These are phyloP conservation scores for Nakazawaea anatomiae DNA, from an alignment of 805 yeast genomes.

Conservation along the genomic window DNA sequence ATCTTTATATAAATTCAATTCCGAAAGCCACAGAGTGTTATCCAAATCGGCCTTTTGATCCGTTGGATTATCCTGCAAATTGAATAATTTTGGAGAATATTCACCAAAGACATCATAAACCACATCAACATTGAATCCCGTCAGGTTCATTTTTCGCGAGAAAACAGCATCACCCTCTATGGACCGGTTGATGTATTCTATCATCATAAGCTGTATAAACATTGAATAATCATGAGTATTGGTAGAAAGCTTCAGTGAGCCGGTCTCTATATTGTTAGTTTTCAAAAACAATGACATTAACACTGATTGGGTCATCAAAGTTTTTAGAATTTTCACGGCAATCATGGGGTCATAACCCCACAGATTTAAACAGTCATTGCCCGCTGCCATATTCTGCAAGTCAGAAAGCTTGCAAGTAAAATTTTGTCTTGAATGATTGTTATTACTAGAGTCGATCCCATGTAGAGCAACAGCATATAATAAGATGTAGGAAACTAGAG, in stretches of 20 bases:
- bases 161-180: not conserved
- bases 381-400: not conserved
- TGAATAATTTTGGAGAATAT: not conserved
- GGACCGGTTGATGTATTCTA: not conserved
- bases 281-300: not conserved
- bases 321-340: not conserved
- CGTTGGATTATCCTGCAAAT: constrained; percentile 36
- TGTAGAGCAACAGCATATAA: not conserved
- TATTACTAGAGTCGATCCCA: not conserved
- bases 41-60: constrained; percentile 14
- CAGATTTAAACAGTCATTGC: not conserved
- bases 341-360: not conserved
- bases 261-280: not conserved
- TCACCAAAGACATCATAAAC: not conserved
- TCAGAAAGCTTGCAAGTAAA: constrained; percentile 1
- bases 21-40: not conserved
- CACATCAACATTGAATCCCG: not conserved
- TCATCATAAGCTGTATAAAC: not conserved
- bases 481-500: not conserved
- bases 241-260: not conserved
- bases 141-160: not conserved
- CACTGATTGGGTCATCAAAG: not conserved
- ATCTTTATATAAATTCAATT: not conserved
- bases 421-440: too few species aligned
- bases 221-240: not conserved